Base-by-base conservation (phyloP, 148 eudicot species). In the Spergularia bocconei region DNA sequence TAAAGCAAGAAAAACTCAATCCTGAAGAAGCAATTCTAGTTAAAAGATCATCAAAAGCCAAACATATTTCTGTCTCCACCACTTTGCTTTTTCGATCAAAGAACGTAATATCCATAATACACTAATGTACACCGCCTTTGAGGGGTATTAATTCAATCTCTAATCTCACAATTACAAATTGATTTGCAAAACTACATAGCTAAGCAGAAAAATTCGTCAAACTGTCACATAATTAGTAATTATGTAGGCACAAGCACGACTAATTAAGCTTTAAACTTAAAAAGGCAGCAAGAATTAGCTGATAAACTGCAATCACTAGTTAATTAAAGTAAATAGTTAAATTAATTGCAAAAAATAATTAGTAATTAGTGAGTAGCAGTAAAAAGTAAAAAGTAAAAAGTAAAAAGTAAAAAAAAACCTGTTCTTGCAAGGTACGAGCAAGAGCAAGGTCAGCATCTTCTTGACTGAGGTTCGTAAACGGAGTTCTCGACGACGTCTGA, bases 381-480 rank as follows among this genome's bases (percentile, higher is more conserved):
- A 7, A 56, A 7, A 56, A 38, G 54, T 67, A 54, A 56, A 65
- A 10, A n/a, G n/a, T n/a, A n/a, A n/a, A n/a, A n/a, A 66, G 4
- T 58, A 7, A 56, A 7, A 56, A 38, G 54, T 67, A 54, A 56
- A n/a, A n/a, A n/a, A n/a, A 51, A 11, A 89, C 97, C 97, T 91
- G 98, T 58, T 91, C 97, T 74, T 93, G 98, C 61, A 94, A 85
- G 65, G 96, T 94, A 36, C 98, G 90, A 65, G 98, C 98, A 36
- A 93, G 98, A 69, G 98, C 98, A 17, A 91, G 98, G 86, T 93
- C 98, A 75, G 98, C 97, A 53, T 94, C 98, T 44, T 84, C 93
- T 84, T 94, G 97, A 75, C 89, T 90, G 77, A 94, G 93, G 76
- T 86, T 85, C 29, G 98, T 88, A 74, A 94, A 94, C 8, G 97